phyloP scores from a whole-genome alignment of 331 rosid genomes.

The Pyrus hybrid region DNA sequence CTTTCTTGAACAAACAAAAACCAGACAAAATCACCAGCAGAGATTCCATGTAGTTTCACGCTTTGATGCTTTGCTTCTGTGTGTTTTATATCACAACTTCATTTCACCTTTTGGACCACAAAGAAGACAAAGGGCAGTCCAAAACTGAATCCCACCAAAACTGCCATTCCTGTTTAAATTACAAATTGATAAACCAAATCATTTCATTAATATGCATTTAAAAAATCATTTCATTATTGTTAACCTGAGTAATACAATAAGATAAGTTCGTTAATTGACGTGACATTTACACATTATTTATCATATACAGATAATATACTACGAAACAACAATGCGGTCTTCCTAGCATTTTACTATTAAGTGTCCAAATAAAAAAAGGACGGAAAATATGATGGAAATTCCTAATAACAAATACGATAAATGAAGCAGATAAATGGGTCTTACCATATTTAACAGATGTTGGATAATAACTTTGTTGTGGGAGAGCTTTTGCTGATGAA shows the following conservation, averaged over 20 bases:
- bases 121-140: constrained; percentile 45
- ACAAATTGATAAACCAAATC: background rate
- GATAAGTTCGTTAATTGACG: too few relatives aligned
- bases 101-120: constrained; percentile 35
- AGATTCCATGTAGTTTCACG: constrained; percentile 4
- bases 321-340: too few relatives aligned
- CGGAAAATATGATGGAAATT: background rate
- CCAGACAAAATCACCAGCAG: background rate
- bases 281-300: too few relatives aligned
- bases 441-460: constrained; percentile 37
- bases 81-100: constrained; percentile 16
- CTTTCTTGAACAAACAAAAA: background rate
- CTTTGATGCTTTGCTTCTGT: background rate
- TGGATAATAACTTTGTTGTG: constrained; percentile 1
- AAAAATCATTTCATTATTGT: too few relatives aligned
- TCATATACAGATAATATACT: too few relatives aligned
- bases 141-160: constrained; percentile 45
- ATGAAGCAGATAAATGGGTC: background rate
- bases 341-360: too few relatives aligned
- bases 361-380: too few relatives aligned
- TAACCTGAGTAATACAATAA: too few relatives aligned
- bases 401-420: background rate
- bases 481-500: constrained; percentile 4
- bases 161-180: constrained; percentile 41
- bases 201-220: too few relatives aligned